phyloP scores from a whole-genome alignment of 2,329 filamentous ascomycete genomes.

The Cordyceps farinosa region DNA sequence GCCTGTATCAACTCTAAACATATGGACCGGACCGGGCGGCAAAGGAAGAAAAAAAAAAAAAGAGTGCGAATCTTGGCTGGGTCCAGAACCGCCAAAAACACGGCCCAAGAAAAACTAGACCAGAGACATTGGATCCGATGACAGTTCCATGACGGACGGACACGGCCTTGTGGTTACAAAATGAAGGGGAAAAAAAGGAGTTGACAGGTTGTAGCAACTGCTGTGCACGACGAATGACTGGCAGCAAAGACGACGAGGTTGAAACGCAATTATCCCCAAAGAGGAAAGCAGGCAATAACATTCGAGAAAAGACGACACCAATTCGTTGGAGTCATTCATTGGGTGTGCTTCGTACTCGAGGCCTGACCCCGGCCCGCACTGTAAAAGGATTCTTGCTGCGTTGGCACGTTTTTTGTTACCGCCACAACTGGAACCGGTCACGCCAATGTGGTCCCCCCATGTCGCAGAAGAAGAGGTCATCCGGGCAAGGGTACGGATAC shows the following conservation, averaged over 20 bases:
- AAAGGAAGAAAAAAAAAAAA: not conserved
- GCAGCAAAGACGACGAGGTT: not conserved
- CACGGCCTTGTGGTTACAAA: not conserved
- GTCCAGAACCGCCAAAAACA: not conserved
- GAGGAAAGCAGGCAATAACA: not conserved
- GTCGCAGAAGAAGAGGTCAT: constrained; percentile 3
- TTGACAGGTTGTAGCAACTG: too few relatives aligned
- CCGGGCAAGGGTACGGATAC: not conserved
- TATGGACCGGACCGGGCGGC: too few relatives aligned
- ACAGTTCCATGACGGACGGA: not conserved
- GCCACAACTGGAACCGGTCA: constrained; percentile 5
- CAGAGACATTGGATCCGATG: not conserved
- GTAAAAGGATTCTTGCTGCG: not conserved
- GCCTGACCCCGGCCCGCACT: not conserved
- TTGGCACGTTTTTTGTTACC: constrained; percentile 9
- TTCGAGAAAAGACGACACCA: not conserved
- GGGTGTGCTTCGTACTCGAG: not conserved
- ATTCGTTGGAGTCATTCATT: too few relatives aligned
- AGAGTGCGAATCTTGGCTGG: not conserved
- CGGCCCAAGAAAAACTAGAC: not conserved
- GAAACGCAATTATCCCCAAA: constrained; percentile 1
- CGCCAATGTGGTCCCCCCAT: not conserved
- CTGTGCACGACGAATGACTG: not conserved
- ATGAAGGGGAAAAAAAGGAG: not conserved
- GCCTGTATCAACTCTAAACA: not conserved